phyloP scores from a whole-genome alignment of 148 eudicot genomes.

The Fagopyrum tataricum region DNA sequence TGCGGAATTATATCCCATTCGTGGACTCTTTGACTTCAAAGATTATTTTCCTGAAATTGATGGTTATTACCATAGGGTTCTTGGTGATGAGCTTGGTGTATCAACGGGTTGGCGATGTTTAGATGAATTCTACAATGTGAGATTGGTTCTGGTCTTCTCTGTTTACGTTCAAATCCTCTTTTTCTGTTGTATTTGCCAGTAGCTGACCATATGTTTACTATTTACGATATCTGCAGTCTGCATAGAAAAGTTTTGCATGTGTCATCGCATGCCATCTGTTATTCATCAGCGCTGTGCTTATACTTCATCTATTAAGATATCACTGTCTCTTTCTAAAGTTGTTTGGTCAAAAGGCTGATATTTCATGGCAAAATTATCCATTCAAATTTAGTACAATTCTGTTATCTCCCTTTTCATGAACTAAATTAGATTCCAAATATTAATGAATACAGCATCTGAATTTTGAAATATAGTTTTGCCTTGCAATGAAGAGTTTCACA shows the following conservation, averaged over 20 bases:
- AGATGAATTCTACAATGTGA: slow-evolving; percentile 70
- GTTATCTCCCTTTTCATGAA: neutral
- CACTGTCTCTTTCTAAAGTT: neutral
- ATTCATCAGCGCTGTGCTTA: neutral
- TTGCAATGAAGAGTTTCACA: neutral
- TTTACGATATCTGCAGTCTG: neutral
- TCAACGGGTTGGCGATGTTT: slow-evolving; percentile 87
- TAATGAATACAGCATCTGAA: neutral
- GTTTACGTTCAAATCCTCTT: slow-evolving; percentile 1
- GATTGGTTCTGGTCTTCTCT: slow-evolving; percentile 18
- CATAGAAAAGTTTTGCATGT: neutral
- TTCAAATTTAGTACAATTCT: neutral
- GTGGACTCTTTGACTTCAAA: slow-evolving; percentile 63
- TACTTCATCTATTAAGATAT: neutral
- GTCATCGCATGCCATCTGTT: neutral
- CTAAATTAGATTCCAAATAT: neutral
- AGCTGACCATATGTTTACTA: neutral
- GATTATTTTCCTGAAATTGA: slow-evolving; percentile 71
- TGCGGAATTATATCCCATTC: slow-evolving; percentile 86
- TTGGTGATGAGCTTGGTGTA: slow-evolving; percentile 69
- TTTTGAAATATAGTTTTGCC: neutral
- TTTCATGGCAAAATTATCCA: neutral
- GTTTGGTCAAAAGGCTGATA: slow-evolving; percentile 8
- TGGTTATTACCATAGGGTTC: slow-evolving; percentile 65
- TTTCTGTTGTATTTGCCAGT: neutral